Evolutionary conservation across 2,329 filamentous ascomycete species (phyloP).

Genomic region (Beauveria medogensis): DNA sequence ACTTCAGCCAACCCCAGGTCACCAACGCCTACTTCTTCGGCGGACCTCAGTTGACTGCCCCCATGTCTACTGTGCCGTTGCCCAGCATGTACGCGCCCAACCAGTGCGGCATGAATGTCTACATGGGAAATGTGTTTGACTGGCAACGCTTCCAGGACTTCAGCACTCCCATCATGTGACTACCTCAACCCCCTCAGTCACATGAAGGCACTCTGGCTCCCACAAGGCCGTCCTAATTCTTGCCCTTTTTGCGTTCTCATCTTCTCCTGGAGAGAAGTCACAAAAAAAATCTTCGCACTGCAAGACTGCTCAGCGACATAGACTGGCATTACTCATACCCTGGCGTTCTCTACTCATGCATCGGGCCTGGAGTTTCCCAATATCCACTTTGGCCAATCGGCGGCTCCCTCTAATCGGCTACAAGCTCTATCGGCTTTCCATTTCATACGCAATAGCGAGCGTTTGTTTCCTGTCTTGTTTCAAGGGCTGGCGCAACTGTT

Average conservation of each 20-base stretch:
- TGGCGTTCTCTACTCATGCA: slow-evolving; percentile 33
- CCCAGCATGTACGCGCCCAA: slow-evolving; percentile 73
- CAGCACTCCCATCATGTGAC: slow-evolving; percentile 72
- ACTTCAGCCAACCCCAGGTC: slow-evolving; percentile 66
- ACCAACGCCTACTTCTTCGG: slow-evolving; percentile 72
- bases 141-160: slow-evolving; percentile 86
- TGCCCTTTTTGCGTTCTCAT: slow-evolving; percentile 15
- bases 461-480: slow-evolving; percentile 16
- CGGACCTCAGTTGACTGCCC: slow-evolving; percentile 64
- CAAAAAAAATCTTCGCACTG: slow-evolving; percentile 16
- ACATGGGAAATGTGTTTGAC: slow-evolving; percentile 63
- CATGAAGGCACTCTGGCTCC: slow-evolving; percentile 34
- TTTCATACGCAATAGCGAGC: slow-evolving; percentile 32
- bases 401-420: slow-evolving; percentile 15
- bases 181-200: slow-evolving; percentile 38
- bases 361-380: slow-evolving; percentile 35
- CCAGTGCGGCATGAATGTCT: slow-evolving; percentile 73
- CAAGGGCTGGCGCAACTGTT: slow-evolving; percentile 17
- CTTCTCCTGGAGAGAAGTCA: slow-evolving; percentile 22
- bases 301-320: slow-evolving; percentile 26
- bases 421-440: slow-evolving; percentile 27
- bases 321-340: slow-evolving; percentile 25
- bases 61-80: slow-evolving; percentile 69
- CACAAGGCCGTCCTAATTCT: slow-evolving; percentile 38
- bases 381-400: slow-evolving; percentile 23